Conservation (phyloP, 73 alveolate species). For the Stentor roeselii region DNA sequence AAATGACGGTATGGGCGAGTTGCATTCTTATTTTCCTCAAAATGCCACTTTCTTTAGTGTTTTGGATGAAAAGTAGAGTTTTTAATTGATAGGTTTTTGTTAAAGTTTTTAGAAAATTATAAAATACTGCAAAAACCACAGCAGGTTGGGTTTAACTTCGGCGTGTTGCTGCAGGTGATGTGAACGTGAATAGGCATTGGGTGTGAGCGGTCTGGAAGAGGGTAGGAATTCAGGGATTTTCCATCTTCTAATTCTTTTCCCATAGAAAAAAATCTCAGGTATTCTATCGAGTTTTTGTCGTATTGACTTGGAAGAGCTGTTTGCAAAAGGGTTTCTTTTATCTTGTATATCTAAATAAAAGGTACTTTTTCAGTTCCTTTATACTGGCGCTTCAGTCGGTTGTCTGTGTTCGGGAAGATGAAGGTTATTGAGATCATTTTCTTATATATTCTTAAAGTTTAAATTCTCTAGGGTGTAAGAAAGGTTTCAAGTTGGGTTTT, state of each 20-base stretch:
- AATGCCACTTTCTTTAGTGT: not conserved
- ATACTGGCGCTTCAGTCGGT: not conserved
- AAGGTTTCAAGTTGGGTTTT: no score
- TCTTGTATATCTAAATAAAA: not conserved
- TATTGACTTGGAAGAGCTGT: not conserved
- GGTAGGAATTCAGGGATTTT: not conserved
- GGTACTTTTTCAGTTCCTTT: not conserved
- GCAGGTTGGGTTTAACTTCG: not conserved
- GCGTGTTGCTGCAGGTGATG: not conserved
- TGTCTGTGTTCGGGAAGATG: not conserved
- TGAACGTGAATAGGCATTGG: slow-evolving; percentile 28
- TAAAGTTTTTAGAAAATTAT: not conserved
- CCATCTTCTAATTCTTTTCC: slow-evolving; percentile 8
- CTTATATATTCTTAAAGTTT: no score
- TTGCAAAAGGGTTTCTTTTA: not conserved
- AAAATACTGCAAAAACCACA: not conserved
- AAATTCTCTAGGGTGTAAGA: no score
- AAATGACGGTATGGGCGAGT: not conserved
- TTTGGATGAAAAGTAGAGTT: not conserved
- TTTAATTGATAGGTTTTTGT: no score
- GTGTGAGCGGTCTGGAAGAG: not conserved
- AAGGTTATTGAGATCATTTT: not conserved
- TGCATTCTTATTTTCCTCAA: not conserved
- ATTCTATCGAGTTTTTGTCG: not conserved
- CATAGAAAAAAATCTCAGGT: slow-evolving; percentile 16